These are phyloP conservation scores for Eucommia ulmoides DNA, from an alignment of 257 asterid species.

Conservation along the genomic window DNA sequence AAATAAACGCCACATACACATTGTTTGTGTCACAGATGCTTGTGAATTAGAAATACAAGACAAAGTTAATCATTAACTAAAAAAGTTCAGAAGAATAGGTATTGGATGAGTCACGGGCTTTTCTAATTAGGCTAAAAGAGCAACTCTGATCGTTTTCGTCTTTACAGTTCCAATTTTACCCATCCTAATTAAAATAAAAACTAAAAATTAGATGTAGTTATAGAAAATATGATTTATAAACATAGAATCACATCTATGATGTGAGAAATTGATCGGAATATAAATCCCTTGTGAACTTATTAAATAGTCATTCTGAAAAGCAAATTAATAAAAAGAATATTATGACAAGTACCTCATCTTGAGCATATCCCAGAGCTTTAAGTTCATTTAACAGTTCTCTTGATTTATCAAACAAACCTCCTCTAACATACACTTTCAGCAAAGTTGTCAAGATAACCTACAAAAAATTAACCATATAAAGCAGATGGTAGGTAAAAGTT, in stretches of 20 bases:
- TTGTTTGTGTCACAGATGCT: too few species aligned
- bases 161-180: too few species aligned
- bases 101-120: neutral
- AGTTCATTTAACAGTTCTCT: slow-evolving; percentile 65
- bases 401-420: slow-evolving; percentile 77
- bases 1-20: too few species aligned
- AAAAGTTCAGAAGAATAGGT: neutral
- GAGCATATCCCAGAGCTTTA: slow-evolving; percentile 69
- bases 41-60: too few species aligned
- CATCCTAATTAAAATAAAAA: too few species aligned
- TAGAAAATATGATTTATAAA: too few species aligned
- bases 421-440: slow-evolving; percentile 75
- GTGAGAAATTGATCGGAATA: too few species aligned
- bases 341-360: slow-evolving; percentile 97
- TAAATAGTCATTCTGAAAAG: too few species aligned
- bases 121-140: neutral
- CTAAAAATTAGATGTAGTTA: too few species aligned
- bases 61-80: neutral
- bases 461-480: slow-evolving; percentile 6
- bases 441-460: slow-evolving; percentile 83
- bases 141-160: neutral
- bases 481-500: neutral
- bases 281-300: too few species aligned
- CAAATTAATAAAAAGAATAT: too few species aligned
- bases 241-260: too few species aligned